These are phyloP conservation scores for Brettanomyces anomalus DNA, from an alignment of 805 yeast species.

Conservation along the genomic window DNA sequence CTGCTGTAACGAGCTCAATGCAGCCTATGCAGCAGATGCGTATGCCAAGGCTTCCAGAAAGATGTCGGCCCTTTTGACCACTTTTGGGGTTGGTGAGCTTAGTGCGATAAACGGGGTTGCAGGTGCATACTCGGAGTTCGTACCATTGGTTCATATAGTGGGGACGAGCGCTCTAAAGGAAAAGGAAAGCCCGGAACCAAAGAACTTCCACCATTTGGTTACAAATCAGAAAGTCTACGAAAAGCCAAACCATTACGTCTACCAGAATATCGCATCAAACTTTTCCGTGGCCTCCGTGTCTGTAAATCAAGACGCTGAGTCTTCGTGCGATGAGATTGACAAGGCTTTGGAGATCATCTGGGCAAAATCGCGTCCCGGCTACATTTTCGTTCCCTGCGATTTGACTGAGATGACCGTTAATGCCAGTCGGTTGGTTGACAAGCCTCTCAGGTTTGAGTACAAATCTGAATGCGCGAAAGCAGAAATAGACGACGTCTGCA, in stretches of 20 bases:
- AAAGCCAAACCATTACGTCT: conserved; percentile 59
- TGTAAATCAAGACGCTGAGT: conserved; percentile 31
- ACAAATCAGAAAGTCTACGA: conserved; percentile 39
- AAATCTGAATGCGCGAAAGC: conserved; percentile 12
- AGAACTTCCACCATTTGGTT: conserved; percentile 49
- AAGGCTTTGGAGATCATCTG: conserved; percentile 49
- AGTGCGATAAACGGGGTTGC: conserved; percentile 42
- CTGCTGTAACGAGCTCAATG: conserved; percentile 43
- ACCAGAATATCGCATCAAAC: conserved; percentile 50
- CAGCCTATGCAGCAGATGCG: conserved; percentile 43
- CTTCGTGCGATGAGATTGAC: conserved; percentile 61
- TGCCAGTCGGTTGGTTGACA: conserved; percentile 24
- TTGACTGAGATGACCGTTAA: conserved; percentile 45
- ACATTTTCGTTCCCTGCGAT: conserved; percentile 70
- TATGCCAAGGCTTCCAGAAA: conserved; percentile 30
- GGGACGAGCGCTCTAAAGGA: conserved; percentile 29
- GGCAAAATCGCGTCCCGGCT: conserved; percentile 68
- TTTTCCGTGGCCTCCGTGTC: conserved; percentile 47
- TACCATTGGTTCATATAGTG: conserved; percentile 41
- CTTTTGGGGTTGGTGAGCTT: conserved; percentile 45
- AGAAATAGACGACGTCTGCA: conserved; percentile 16
- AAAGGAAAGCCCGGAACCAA: conserved; percentile 8
- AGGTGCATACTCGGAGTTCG: conserved; percentile 38
- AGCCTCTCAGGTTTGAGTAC: conserved; percentile 18
- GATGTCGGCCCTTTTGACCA: conserved; percentile 35